Conservation (phyloP, 176 grass and related monocot genomes). For the Otatea glauca region DNA sequence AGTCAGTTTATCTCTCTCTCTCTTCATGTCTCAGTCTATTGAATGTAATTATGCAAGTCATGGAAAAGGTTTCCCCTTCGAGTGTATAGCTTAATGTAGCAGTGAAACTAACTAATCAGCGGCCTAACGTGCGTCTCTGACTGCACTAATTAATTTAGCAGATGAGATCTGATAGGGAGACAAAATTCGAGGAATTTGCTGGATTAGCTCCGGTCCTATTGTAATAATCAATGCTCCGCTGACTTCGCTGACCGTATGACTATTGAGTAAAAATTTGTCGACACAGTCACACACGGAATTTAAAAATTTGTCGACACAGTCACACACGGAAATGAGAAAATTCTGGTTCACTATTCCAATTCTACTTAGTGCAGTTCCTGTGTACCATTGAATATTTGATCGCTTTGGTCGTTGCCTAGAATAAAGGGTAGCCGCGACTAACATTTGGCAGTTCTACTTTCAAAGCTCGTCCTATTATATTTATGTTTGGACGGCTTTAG, state of each 20-base stretch:
- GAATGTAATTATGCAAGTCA: neutral
- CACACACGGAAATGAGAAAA: neutral
- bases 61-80: neutral
- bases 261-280: neutral
- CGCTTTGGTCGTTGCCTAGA: neutral
- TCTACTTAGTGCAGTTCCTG: neutral
- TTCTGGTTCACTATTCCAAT: neutral
- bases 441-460: neutral
- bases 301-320: neutral
- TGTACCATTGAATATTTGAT: neutral
- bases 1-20: no score
- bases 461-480: no score
- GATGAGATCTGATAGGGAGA: neutral
- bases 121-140: neutral
- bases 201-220: neutral
- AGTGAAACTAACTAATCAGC: neutral
- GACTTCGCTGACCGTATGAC: neutral
- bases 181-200: neutral
- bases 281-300: neutral
- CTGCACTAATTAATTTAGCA: neutral
- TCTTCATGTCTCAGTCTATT: neutral
- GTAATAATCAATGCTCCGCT: neutral
- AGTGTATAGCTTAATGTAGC: neutral
- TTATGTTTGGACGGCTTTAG: no score
- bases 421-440: neutral